Base-by-base conservation (phyloP, 106 monocot species). In the Triglochin maritima region DNA sequence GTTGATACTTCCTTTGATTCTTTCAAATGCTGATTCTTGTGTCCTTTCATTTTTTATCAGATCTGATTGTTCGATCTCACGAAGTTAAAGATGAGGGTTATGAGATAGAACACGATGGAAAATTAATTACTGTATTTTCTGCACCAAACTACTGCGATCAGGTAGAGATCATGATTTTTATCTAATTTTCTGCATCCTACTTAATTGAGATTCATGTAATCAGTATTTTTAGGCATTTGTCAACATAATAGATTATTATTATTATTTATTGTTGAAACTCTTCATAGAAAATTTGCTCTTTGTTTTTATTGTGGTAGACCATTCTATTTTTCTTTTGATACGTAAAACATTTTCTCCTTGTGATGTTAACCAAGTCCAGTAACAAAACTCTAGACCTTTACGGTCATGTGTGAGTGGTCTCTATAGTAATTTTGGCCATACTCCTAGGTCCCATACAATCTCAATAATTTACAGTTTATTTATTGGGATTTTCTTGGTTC, bases 11-110 rank as follows among this genome's bases (percentile, higher is more conserved):
- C 41, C 43, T 60, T 42, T 60, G 11, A 2, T 11, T 8, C 11
- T 43, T 5, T 60, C 3, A 7, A 6, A 41, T 4, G 41, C 9
- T 60, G 5, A 3, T 68, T 47, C 68, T 64, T 46, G 54, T 57
- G 48, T 41, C 46, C 44, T 62, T 14, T 43, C 8, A 45, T 29
- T 29, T 15, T 67, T 76, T 50, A 43, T 57, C 76, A 96, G 96
- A 87, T 69, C 86, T 96, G 62, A 74, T 96, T 69, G 88, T 96
- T 56, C 87, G 96, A 52, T 96, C 96, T 2, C 96, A 96, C 73
- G 96, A 96, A 76, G 91, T 96, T 53, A 96, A 96, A 71, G 96
- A 96, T 72, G 96, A 96, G 58, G 96, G 96, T 12, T 96, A 88
- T 84, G 96, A 96, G 72, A 86, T 96, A 74, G 88, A 88, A 56